Percentiles rank a stretch among this genome's conserved stretches.
These are phyloP conservation scores for Edaphochlamys debaryana DNA, from an alignment of 139 green algal species.

Conservation along the genomic window DNA sequence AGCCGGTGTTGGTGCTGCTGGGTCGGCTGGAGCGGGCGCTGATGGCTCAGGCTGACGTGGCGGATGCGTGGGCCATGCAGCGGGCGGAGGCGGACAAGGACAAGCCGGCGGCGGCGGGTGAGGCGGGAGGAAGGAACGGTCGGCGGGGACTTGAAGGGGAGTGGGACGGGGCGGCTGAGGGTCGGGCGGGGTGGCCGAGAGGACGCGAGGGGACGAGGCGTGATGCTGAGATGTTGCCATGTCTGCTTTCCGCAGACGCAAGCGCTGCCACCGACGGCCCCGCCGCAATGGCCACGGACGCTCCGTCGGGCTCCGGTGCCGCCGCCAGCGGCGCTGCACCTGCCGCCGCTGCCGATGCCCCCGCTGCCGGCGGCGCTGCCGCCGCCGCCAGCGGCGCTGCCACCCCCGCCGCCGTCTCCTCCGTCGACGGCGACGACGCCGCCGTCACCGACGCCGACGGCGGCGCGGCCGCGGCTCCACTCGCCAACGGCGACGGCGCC, in stretches of 20 bases:
- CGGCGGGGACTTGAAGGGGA: no score
- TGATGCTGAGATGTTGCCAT: no score
- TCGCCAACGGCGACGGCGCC: no score
- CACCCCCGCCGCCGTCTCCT: neutral
- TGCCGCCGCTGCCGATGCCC: neutral
- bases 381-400: neutral
- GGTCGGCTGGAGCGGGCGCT: slow-evolving; percentile 76
- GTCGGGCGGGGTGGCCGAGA: no score
- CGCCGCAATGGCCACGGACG: slow-evolving; percentile 23
- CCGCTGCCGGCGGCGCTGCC: neutral
- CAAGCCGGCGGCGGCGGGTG: no score
- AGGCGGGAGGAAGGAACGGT: neutral
- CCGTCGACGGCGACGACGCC: slow-evolving; percentile 12
- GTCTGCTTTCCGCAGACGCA: no score
- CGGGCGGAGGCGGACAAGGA: slow-evolving; percentile 24
- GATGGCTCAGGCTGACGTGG: slow-evolving; percentile 70
- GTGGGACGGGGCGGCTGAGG: no score
- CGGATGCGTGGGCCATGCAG: slow-evolving; percentile 62
- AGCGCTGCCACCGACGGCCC: no score
- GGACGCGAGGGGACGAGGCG: no score
- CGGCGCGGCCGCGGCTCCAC: no score
- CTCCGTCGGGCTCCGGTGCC: neutral
- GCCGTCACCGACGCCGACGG: neutral
- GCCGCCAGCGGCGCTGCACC: no score
- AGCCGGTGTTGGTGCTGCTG: slow-evolving; percentile 64